Base-by-base conservation (phyloP, 208 protist genomes). In the Strigomonas culicis region DNA sequence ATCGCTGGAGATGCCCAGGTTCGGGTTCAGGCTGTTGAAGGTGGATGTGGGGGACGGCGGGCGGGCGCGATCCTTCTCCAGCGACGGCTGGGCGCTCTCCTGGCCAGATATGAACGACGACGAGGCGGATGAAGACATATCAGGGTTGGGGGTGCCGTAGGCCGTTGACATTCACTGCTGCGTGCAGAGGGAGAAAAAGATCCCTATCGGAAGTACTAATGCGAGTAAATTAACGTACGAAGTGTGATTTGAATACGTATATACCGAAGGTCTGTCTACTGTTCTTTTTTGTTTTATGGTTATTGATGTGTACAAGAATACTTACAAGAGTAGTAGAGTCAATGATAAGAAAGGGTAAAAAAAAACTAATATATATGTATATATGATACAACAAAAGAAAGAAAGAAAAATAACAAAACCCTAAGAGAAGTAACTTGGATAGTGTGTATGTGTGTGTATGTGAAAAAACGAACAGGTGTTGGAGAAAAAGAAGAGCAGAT, bases 61-160 rank as follows among this genome's bases (percentile, higher is more conserved):
- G 55, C 55, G 55, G 4, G n/a, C 13, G 4, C 30, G 7, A 10
- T 39, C 34, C 34, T 39, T 39, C n/a, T 34, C 55, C 10, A 34
- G 24, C 28, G 55, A 44, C 32, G 36, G 21, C 4, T 60, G 28
- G 8, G 55, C 28, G 55, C 55, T 60, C 1, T 60, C 55, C 46
- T 71, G 56, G 19, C 59, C 59, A 1, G 66, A 71, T 19, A 71
- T 63, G 57, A 59, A 71, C 41, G 66, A 71, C 1, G 66, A 71
- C 21, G 66, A 71, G n/a, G 57, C 66, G 25, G 66, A 71, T 10
- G 66, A 71, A 19, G 66, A 71, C 27, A 65, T 58, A 22, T 71
- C 58, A 4, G 55, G 24, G 24, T 39, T 39, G 34, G 34, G 34
- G 4, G 34, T 15, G 32, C 39, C 55, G 39, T 46, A 60, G 7